A percentile compares a stretch with the other conserved stretches of the same genome.
phyloP scores from a whole-genome alignment of 768 basidiomycete species.

The Russula earlei region DNA sequence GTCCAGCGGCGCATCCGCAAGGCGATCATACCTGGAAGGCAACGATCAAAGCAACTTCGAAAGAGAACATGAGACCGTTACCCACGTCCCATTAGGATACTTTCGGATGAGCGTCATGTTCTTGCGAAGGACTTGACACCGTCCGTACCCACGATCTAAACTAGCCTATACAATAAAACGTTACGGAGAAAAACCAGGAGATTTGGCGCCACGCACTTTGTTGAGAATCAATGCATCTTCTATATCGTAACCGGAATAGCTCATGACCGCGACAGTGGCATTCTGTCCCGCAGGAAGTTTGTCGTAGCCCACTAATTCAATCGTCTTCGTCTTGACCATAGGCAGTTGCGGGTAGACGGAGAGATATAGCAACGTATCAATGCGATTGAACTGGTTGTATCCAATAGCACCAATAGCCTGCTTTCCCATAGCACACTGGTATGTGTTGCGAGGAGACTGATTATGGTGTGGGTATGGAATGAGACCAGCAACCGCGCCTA shows the following conservation, averaged over 20 bases:
- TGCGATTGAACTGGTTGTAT: slow-evolving; percentile 94
- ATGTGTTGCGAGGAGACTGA: slow-evolving; percentile 97
- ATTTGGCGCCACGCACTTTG: slow-evolving; percentile 36
- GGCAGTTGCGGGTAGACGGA: slow-evolving; percentile 98
- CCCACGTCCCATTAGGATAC: slow-evolving; percentile 95
- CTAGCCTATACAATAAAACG: slow-evolving; percentile 51
- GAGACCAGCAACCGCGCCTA: slow-evolving; percentile 95
- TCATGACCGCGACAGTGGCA: slow-evolving; percentile 98
- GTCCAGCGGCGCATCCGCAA: slow-evolving; percentile 85
- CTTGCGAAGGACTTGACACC: slow-evolving; percentile 96
- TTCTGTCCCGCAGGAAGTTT: slow-evolving; percentile 96
- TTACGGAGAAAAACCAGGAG: neutral
- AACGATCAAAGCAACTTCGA: neutral
- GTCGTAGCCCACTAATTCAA: slow-evolving; percentile 94
- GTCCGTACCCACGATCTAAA: slow-evolving; percentile 92
- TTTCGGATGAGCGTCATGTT: slow-evolving; percentile 89
- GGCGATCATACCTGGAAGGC: slow-evolving; percentile 67
- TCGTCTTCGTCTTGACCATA: slow-evolving; percentile 99
- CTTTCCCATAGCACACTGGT: slow-evolving; percentile 99
- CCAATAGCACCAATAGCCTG: slow-evolving; percentile 99
- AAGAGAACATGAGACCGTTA: slow-evolving; percentile 21
- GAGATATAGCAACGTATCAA: slow-evolving; percentile 96
- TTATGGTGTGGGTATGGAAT: slow-evolving; percentile 99
- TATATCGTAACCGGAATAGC: slow-evolving; percentile 98
- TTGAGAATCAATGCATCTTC: slow-evolving; percentile 98